A percentile compares a stretch with the other conserved stretches of the same genome.
Conservation (phyloP, 331 rosid genomes). For the Malus hybrid region DNA sequence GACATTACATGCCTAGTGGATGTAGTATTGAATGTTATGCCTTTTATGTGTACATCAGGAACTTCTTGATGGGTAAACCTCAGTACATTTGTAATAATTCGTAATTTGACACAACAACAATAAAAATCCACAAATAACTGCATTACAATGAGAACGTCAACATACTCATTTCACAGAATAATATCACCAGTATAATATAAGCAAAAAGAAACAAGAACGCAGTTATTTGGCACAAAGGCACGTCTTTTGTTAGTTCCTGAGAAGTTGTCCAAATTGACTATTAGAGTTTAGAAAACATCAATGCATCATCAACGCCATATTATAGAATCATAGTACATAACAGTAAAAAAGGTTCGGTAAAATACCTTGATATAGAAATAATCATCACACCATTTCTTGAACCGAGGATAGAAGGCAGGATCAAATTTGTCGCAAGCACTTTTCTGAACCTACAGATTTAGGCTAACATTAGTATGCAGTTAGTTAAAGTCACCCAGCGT, state of each 20-base stretch:
- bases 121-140: not conserved
- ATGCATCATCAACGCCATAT: not conserved
- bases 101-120: not conserved
- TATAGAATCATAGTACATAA: not conserved
- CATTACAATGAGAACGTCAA: not conserved
- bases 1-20: not conserved
- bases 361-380: constrained; percentile 90
- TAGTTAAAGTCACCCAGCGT: not conserved
- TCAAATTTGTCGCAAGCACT: constrained; percentile 90
- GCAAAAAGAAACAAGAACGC: not conserved
- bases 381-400: constrained; percentile 99
- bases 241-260: not conserved
- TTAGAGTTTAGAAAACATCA: not conserved
- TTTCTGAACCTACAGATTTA: constrained; percentile 59
- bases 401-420: constrained; percentile 85
- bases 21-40: not conserved
- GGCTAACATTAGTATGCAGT: constrained; percentile 5
- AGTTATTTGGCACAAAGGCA: not conserved
- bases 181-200: not conserved
- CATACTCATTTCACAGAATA: not conserved
- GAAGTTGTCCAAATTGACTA: not conserved
- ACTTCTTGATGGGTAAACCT: not conserved
- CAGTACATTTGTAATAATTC: not conserved
- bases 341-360: not conserved
- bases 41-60: not conserved